Evolutionary conservation across 2,329 filamentous ascomycete species (phyloP).

Genomic region (Aureobasidium lini): DNA sequence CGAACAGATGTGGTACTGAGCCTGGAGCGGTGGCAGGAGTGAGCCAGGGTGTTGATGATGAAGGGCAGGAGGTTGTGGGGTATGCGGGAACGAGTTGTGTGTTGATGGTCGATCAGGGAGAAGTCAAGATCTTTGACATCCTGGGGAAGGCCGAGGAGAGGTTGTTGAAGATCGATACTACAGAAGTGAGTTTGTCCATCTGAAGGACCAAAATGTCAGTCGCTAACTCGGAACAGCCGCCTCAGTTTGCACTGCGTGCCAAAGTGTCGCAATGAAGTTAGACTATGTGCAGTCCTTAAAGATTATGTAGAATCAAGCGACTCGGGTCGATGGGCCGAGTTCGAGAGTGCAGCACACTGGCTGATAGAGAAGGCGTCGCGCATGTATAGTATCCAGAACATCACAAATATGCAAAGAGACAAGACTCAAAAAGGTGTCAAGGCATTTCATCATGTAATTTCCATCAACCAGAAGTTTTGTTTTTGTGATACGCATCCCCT

Average conservation of each 20-base stretch:
- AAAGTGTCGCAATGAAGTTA: neutral
- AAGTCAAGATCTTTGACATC: constrained; percentile 61
- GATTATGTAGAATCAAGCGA: too few relatives aligned
- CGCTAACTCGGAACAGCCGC: constrained; percentile 6
- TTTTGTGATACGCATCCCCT: constrained; percentile 12
- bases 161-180: constrained; percentile 61
- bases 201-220: neutral
- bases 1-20: constrained; percentile 63
- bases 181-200: constrained; percentile 25
- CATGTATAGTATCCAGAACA: neutral
- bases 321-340: too few relatives aligned
- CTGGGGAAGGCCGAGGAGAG: constrained; percentile 64
- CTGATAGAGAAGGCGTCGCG: neutral
- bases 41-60: constrained; percentile 20
- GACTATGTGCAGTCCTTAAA: neutral
- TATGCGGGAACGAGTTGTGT: constrained; percentile 72
- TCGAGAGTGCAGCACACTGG: neutral
- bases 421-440: constrained; percentile 3
- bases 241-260: constrained; percentile 19
- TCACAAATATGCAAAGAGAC: neutral
- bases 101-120: constrained; percentile 56
- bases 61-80: constrained; percentile 29
- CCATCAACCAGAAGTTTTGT: constrained; percentile 15
- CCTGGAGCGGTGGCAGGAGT: constrained; percentile 16
- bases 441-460: constrained; percentile 12